Conservation (phyloP, 1,139 yeast species). For the Suhomyces panamericanus region DNA sequence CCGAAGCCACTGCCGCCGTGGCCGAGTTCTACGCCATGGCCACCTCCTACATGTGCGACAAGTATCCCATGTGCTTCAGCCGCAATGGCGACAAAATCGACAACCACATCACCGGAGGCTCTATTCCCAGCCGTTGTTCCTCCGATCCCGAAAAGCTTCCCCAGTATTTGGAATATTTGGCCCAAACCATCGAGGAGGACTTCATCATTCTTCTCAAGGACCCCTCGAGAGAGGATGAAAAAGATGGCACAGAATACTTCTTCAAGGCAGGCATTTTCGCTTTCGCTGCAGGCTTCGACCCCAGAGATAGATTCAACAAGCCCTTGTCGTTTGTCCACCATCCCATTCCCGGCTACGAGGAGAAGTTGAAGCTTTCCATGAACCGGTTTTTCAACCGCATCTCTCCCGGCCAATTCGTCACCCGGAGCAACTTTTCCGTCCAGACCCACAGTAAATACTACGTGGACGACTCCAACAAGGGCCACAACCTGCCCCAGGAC, state of each 20-base stretch:
- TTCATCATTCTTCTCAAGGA: slow-evolving; percentile 59
- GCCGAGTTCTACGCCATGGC: slow-evolving; percentile 56
- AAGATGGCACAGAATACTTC: slow-evolving; percentile 56
- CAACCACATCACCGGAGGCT: slow-evolving; percentile 45
- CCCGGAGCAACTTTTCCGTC: slow-evolving; percentile 61
- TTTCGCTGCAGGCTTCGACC: slow-evolving; percentile 78
- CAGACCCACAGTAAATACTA: slow-evolving; percentile 55
- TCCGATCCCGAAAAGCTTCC: slow-evolving; percentile 18
- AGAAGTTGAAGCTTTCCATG: slow-evolving; percentile 58
- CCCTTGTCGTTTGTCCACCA: slow-evolving; percentile 57
- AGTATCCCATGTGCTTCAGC: slow-evolving; percentile 62
- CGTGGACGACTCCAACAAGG: slow-evolving; percentile 54
- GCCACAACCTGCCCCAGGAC: slow-evolving; percentile 36
- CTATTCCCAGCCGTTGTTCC: slow-evolving; percentile 30
- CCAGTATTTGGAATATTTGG: slow-evolving; percentile 43
- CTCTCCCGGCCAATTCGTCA: slow-evolving; percentile 52
- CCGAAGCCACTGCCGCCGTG: slow-evolving; percentile 50
- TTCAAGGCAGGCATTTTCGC: slow-evolving; percentile 65
- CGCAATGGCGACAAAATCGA: slow-evolving; percentile 31
- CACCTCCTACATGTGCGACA: slow-evolving; percentile 46
- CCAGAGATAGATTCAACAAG: slow-evolving; percentile 51
- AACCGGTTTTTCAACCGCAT: slow-evolving; percentile 57
- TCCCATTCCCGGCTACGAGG: slow-evolving; percentile 63
- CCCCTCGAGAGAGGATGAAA: slow-evolving; percentile 34
- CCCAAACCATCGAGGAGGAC: slow-evolving; percentile 65